These are phyloP conservation scores for Adenanthera pavonina DNA, from an alignment of 306 rosid species.

Conservation along the genomic window DNA sequence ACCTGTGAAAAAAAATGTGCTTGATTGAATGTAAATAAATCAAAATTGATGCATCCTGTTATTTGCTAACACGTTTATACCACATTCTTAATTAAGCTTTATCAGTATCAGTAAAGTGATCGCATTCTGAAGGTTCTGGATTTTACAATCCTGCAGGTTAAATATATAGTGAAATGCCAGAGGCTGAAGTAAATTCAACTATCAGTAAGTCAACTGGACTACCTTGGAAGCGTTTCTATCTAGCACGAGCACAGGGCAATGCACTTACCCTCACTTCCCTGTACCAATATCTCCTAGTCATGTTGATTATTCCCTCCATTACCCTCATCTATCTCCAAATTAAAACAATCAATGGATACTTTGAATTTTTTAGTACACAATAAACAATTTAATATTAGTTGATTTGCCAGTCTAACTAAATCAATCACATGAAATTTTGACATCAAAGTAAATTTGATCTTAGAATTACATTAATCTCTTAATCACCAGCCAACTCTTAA, in stretches of 20 bases:
- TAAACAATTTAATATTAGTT: too few relatives aligned
- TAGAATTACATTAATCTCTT: too few relatives aligned
- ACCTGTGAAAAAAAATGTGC: neutral
- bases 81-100: conserved; percentile 17
- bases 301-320: conserved; percentile 78
- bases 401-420: too few relatives aligned
- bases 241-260: conserved; percentile 96
- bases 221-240: conserved; percentile 93
- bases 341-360: too few relatives aligned
- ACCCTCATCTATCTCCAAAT: conserved; percentile 59
- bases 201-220: conserved; percentile 82
- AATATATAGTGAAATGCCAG: conserved; percentile 58
- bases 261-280: conserved; percentile 91
- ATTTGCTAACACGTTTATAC: neutral
- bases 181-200: conserved; percentile 57
- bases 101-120: neutral
- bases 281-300: conserved; percentile 74
- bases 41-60: conserved; percentile 16
- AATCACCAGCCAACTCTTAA: too few relatives aligned
- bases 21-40: neutral
- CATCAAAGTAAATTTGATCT: too few relatives aligned
- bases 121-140: conserved; percentile 36
- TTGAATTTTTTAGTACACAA: too few relatives aligned
- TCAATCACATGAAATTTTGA: too few relatives aligned
- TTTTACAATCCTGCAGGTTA: conserved; percentile 44